Evolutionary conservation across 163 green algal genomes (phyloP).

Genomic region (Chloromonas sp.): DNA sequence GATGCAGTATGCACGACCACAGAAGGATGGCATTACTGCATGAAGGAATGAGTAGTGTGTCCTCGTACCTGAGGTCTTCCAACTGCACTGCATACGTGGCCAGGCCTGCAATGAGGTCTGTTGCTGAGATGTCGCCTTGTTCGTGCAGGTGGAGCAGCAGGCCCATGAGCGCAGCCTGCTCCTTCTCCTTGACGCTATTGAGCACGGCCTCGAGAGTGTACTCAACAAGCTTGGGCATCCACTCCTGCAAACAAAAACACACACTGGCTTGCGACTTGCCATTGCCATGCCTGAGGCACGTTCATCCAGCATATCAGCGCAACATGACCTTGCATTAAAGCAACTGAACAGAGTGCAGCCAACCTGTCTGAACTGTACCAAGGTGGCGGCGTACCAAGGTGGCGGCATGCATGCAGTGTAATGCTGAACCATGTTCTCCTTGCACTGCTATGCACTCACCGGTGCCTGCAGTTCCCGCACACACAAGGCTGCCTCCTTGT

Average conservation of each 20-base stretch:
- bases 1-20: too few relatives aligned
- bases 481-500: slow-evolving; percentile 63
- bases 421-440: too few relatives aligned
- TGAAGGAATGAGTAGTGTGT: too few relatives aligned
- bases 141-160: slow-evolving; percentile 59
- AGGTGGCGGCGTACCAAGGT: too few relatives aligned
- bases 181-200: slow-evolving; percentile 26
- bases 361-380: too few relatives aligned
- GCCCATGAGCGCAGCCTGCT: slow-evolving; percentile 46
- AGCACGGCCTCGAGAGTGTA: slow-evolving; percentile 9
- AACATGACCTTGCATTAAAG: too few relatives aligned
- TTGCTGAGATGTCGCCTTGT: slow-evolving; percentile 33
- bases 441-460: neutral
- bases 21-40: too few relatives aligned
- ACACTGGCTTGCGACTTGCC: too few relatives aligned
- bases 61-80: slow-evolving; percentile 64
- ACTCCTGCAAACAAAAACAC: slow-evolving; percentile 3
- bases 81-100: slow-evolving; percentile 42
- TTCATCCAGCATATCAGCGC: too few relatives aligned
- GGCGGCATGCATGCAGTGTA: too few relatives aligned
- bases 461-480: slow-evolving; percentile 44
- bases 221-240: slow-evolving; percentile 21
- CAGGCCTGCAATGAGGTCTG: slow-evolving; percentile 45
- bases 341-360: too few relatives aligned
- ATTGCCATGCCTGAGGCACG: too few relatives aligned